A percentile compares a stretch with the other conserved stretches of the same genome.
These are phyloP conservation scores for Planoprotostelium fungivorum DNA, from an alignment of 78 protist species.

Conservation along the genomic window DNA sequence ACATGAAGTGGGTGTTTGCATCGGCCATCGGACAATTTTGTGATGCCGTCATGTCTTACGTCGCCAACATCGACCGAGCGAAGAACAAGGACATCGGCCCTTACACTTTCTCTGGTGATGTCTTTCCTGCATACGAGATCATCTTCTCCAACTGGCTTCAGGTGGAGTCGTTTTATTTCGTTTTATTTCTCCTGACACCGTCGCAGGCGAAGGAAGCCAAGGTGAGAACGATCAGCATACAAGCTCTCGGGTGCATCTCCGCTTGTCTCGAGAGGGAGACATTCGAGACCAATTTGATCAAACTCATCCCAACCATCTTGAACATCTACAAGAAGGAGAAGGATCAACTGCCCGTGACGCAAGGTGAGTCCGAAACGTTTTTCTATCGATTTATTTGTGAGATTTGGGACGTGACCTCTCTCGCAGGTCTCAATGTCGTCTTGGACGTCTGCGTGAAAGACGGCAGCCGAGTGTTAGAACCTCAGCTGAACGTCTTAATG, in stretches of 20 bases:
- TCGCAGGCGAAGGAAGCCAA: conserved; percentile 29
- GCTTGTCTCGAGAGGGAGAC: conserved; percentile 15
- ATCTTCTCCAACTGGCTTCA: conserved; percentile 61
- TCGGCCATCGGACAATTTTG: conserved; percentile 60
- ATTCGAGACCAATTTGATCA: conserved; percentile 40
- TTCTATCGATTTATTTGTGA: not conserved
- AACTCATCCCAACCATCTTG: conserved; percentile 33
- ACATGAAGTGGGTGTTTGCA: conserved; percentile 76
- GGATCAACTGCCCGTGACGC: conserved; percentile 52
- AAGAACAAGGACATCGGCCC: conserved; percentile 28
- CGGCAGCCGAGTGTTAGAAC: conserved; percentile 21
- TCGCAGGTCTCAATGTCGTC: conserved; percentile 6
- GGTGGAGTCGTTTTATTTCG: no score
- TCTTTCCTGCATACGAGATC: conserved; percentile 57
- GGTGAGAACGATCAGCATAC: conserved; percentile 55
- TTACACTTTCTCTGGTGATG: conserved; percentile 45
- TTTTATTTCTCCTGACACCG: no score
- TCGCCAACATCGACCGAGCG: conserved; percentile 47
- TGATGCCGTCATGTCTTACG: conserved; percentile 57
- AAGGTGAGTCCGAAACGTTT: conserved; percentile 11
- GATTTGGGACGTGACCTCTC: conserved; percentile 15
- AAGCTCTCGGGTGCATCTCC: conserved; percentile 57
- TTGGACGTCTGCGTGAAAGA: conserved; percentile 50
- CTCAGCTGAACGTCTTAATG: conserved; percentile 18
- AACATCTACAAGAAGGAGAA: conserved; percentile 50